Evolutionary conservation across 352 stramenopile species (phyloP).

Genomic region (Phytophthora syringae): DNA sequence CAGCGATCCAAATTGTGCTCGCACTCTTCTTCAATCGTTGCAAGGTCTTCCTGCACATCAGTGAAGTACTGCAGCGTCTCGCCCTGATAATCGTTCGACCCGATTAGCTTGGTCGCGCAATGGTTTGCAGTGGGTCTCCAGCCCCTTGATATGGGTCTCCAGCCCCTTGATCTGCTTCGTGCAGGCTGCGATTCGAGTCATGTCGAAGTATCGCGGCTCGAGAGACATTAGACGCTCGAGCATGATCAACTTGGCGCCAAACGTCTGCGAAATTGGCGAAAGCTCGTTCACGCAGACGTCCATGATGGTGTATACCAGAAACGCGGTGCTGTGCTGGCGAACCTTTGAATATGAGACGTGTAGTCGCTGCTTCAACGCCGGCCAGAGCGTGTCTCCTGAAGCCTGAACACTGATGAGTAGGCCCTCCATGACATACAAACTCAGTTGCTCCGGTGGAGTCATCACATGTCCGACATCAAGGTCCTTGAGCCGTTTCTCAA

Average conservation of each 20-base stretch:
- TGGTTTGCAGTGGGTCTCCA: slow-evolving; percentile 81
- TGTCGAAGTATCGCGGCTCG: slow-evolving; percentile 66
- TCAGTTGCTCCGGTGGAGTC: slow-evolving; percentile 77
- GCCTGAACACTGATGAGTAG: slow-evolving; percentile 79
- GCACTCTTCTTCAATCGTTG: slow-evolving; percentile 81
- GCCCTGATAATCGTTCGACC: slow-evolving; percentile 71
- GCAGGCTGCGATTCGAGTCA: slow-evolving; percentile 52
- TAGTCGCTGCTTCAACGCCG: slow-evolving; percentile 61
- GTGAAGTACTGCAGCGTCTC: slow-evolving; percentile 82
- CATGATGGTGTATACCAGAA: slow-evolving; percentile 82
- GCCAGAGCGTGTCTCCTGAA: slow-evolving; percentile 58
- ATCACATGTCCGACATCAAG: slow-evolving; percentile 70
- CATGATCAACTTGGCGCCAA: slow-evolving; percentile 76
- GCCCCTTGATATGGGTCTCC: too few species aligned
- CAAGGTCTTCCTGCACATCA: slow-evolving; percentile 85
- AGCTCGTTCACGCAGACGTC: slow-evolving; percentile 85
- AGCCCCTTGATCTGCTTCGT: slow-evolving; percentile 78
- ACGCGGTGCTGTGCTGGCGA: slow-evolving; percentile 71
- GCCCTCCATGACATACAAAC: slow-evolving; percentile 75
- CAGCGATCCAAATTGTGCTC: slow-evolving; percentile 80
- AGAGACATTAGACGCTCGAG: slow-evolving; percentile 64
- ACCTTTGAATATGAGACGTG: slow-evolving; percentile 86
- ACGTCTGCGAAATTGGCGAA: slow-evolving; percentile 73
- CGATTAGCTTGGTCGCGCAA: slow-evolving; percentile 73
- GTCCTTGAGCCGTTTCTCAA: slow-evolving; percentile 59